These are phyloP conservation scores for Teratosphaeria gauchensis DNA, from an alignment of 2,329 filamentous ascomycete genomes.

Conservation along the genomic window DNA sequence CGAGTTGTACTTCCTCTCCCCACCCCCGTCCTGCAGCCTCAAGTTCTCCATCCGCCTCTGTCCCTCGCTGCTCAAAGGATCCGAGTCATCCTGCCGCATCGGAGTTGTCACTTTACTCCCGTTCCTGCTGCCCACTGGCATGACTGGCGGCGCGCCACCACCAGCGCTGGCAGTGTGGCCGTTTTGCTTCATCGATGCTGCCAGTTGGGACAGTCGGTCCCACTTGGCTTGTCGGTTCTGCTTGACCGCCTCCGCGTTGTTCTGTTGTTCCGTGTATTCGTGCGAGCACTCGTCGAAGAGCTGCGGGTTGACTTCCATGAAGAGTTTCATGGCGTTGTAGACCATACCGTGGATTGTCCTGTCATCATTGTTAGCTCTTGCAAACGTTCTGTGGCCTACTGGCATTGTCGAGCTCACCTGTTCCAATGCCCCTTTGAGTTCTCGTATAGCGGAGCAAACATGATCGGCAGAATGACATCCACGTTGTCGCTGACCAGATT, in stretches of 20 bases:
- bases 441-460: slow-evolving; percentile 97
- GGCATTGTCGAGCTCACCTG: slow-evolving; percentile 47
- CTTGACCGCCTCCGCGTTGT: slow-evolving; percentile 77
- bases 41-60: slow-evolving; percentile 74
- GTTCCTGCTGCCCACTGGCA: slow-evolving; percentile 20
- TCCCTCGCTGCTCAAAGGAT: slow-evolving; percentile 55
- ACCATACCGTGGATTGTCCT: slow-evolving; percentile 99
- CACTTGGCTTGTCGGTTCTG: slow-evolving; percentile 76
- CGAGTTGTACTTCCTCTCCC: slow-evolving; percentile 25
- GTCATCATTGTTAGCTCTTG: slow-evolving; percentile 6
- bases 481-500: slow-evolving; percentile 98
- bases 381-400: neutral
- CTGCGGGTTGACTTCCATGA: slow-evolving; percentile 99
- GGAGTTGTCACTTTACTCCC: slow-evolving; percentile 14
- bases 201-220: slow-evolving; percentile 75
- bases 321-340: slow-evolving; percentile 99
- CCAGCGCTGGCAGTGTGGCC: slow-evolving; percentile 18
- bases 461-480: slow-evolving; percentile 94
- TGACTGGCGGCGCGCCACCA: slow-evolving; percentile 9
- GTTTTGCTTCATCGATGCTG: slow-evolving; percentile 39
- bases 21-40: slow-evolving; percentile 76
- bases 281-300: slow-evolving; percentile 98
- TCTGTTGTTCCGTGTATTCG: slow-evolving; percentile 94
- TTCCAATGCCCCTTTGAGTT: slow-evolving; percentile 99
- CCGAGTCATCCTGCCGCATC: slow-evolving; percentile 59